Evolutionary conservation across 1,284 basidiomycete genomes (phyloP).

Genomic region (Coriolopsis trogii): DNA sequence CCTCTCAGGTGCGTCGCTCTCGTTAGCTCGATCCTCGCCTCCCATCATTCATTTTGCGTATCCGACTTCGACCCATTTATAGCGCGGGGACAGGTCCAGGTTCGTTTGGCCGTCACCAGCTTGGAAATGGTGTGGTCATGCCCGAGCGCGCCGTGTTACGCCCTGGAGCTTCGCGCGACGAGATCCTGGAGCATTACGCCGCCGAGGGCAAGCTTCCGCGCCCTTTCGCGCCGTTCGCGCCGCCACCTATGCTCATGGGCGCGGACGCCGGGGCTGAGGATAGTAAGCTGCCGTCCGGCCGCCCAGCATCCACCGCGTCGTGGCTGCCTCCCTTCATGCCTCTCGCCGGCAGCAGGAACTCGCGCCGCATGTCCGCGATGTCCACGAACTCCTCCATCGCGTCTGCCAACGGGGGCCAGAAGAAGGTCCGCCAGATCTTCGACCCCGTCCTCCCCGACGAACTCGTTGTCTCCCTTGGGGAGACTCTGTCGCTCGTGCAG

Average conservation of each 20-base stretch:
- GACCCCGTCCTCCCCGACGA: slow-evolving; percentile 73
- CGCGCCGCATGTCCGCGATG: slow-evolving; percentile 26
- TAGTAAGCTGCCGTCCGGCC: slow-evolving; percentile 12
- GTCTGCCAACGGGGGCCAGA: slow-evolving; percentile 40
- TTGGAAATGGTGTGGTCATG: slow-evolving; percentile 50
- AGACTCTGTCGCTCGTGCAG: slow-evolving; percentile 60
- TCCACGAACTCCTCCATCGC: slow-evolving; percentile 42
- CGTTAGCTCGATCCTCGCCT: too few relatives aligned
- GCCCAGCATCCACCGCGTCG: slow-evolving; percentile 29
- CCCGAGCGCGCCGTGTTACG: slow-evolving; percentile 51
- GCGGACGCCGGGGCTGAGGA: slow-evolving; percentile 9
- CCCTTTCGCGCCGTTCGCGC: slow-evolving; percentile 49
- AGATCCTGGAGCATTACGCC: slow-evolving; percentile 49
- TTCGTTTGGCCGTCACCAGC: slow-evolving; percentile 47
- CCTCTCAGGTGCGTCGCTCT: slow-evolving; percentile 22
- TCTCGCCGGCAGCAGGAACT: slow-evolving; percentile 39
- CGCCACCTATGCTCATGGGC: slow-evolving; percentile 24
- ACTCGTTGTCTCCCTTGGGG: slow-evolving; percentile 56
- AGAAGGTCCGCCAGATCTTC: slow-evolving; percentile 65
- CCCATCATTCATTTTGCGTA: neutral
- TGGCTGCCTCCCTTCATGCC: slow-evolving; percentile 34
- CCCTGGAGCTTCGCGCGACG: slow-evolving; percentile 40
- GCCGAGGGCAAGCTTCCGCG: slow-evolving; percentile 50
- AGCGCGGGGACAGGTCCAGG: slow-evolving; percentile 17
- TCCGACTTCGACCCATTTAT: neutral